Percentiles rank a stretch among this genome's conserved stretches.
These are phyloP conservation scores for Diddensiella santjacobensis DNA, from an alignment of 805 yeast species.

Conservation along the genomic window DNA sequence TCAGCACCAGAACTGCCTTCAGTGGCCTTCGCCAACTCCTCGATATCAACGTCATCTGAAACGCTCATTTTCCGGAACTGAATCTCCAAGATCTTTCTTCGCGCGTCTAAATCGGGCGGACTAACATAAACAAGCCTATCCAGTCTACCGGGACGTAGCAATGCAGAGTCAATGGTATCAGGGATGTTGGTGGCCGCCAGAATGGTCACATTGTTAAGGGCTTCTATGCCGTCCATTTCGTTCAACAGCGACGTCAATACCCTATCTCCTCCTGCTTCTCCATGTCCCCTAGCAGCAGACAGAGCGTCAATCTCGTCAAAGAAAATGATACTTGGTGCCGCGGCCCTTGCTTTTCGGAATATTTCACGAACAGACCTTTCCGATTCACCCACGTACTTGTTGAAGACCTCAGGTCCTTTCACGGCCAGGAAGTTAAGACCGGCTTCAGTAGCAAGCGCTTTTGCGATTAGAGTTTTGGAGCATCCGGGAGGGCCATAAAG, in stretches of 20 bases:
- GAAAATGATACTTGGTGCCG: conserved; percentile 89
- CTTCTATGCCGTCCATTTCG: conserved; percentile 97
- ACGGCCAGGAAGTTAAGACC: conserved; percentile 92
- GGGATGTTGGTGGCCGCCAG: conserved; percentile 98
- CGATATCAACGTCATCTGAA: conserved; percentile 46
- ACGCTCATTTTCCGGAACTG: conserved; percentile 63
- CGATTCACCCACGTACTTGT: conserved; percentile 93
- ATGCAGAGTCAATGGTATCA: conserved; percentile 85
- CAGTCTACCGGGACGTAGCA: conserved; percentile 91
- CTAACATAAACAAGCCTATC: conserved; percentile 90
- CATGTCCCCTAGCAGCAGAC: conserved; percentile 65
- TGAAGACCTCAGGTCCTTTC: conserved; percentile 94
- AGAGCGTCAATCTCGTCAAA: conserved; percentile 97
- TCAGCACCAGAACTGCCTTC: conserved; percentile 98
- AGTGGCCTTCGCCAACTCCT: conserved; percentile 55
- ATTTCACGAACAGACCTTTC: conserved; percentile 92
- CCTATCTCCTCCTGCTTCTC: conserved; percentile 61
- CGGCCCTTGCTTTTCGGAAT: conserved; percentile 89
- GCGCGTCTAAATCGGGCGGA: conserved; percentile 83
- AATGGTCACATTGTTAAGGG: conserved; percentile 85
- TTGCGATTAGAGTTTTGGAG: conserved; percentile 91
- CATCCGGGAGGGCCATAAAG: conserved; percentile 99
- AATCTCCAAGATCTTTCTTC: conserved; percentile 72
- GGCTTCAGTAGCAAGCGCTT: conserved; percentile 92
- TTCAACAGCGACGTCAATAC: conserved; percentile 87